Conservation (phyloP, 1,139 yeast genomes). For the Debaryomyces subglobosus region DNA sequence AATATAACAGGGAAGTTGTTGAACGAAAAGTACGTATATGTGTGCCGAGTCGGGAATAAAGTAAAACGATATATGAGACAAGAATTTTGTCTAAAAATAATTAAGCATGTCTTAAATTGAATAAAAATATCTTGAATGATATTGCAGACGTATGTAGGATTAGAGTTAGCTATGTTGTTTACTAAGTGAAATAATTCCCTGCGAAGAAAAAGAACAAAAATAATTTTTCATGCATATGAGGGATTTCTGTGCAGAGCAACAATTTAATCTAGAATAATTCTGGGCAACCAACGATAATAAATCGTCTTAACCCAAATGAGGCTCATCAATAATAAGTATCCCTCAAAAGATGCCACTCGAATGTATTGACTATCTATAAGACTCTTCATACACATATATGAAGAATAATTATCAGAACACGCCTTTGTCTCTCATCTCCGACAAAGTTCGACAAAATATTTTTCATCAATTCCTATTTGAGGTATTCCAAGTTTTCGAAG, state of each 20-base stretch:
- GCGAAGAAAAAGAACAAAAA: neutral
- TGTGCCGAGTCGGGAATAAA: neutral
- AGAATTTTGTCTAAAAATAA: neutral
- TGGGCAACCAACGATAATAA: neutral
- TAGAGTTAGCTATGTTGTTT: neutral
- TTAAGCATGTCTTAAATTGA: neutral
- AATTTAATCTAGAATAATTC: neutral
- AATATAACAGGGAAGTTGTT: neutral
- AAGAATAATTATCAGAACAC: neutral
- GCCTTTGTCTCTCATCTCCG: neutral
- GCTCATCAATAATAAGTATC: neutral
- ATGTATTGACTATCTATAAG: neutral
- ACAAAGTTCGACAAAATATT: no score
- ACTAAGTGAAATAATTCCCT: neutral
- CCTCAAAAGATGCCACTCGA: neutral
- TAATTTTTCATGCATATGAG: neutral
- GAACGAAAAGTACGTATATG: neutral
- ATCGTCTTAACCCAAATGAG: neutral
- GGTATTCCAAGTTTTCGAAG: neutral
- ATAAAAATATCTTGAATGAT: neutral
- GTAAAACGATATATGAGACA: neutral
- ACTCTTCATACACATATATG: no score
- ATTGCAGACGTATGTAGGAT: neutral
- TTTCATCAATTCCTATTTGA: neutral
- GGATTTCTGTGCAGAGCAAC: neutral